A percentile compares a stretch with the other conserved stretches of the same genome.
These are phyloP conservation scores for Jackrogersella multiformis DNA, from an alignment of 495 filamentous ascomycete genomes.

Conservation along the genomic window DNA sequence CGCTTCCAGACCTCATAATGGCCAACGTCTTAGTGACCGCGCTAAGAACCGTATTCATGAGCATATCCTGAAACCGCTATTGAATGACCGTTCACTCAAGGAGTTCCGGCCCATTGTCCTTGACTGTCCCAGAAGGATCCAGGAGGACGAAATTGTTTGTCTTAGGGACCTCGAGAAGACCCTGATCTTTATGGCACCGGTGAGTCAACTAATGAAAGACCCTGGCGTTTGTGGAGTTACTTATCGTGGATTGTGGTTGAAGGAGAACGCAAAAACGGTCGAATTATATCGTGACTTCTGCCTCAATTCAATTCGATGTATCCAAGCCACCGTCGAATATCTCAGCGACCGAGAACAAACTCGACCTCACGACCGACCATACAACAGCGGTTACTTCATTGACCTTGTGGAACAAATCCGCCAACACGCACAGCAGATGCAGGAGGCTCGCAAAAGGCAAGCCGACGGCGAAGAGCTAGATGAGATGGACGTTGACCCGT, in stretches of 20 bases:
- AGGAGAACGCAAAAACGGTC: conserved; percentile 76
- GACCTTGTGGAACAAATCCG: conserved; percentile 89
- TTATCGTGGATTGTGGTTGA: conserved; percentile 71
- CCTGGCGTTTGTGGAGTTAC: conserved; percentile 66
- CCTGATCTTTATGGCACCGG: conserved; percentile 83
- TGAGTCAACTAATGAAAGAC: conserved; percentile 70
- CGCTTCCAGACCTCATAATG: conserved; percentile 49
- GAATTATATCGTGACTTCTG: conserved; percentile 82
- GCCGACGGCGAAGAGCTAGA: conserved; percentile 52
- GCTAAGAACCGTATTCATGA: conserved; percentile 64
- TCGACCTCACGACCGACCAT: conserved; percentile 81
- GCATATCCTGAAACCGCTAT: conserved; percentile 61
- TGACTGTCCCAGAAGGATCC: conserved; percentile 78
- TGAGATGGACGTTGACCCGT: conserved; percentile 64
- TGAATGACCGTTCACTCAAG: conserved; percentile 65
- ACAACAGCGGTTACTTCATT: conserved; percentile 92
- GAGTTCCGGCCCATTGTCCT: conserved; percentile 81
- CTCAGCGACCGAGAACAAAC: conserved; percentile 83
- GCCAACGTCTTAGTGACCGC: conserved; percentile 57
- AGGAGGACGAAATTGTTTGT: conserved; percentile 81
- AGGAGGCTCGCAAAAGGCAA: conserved; percentile 59
- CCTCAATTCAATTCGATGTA: conserved; percentile 83
- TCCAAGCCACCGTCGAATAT: conserved; percentile 82
- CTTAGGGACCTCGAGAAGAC: conserved; percentile 91
- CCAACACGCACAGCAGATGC: conserved; percentile 70